A percentile compares a stretch with the other conserved stretches of the same genome.
Evolutionary conservation across 371 early-diverging fungal species (phyloP).

Genomic region (Apophysomyces sp.): DNA sequence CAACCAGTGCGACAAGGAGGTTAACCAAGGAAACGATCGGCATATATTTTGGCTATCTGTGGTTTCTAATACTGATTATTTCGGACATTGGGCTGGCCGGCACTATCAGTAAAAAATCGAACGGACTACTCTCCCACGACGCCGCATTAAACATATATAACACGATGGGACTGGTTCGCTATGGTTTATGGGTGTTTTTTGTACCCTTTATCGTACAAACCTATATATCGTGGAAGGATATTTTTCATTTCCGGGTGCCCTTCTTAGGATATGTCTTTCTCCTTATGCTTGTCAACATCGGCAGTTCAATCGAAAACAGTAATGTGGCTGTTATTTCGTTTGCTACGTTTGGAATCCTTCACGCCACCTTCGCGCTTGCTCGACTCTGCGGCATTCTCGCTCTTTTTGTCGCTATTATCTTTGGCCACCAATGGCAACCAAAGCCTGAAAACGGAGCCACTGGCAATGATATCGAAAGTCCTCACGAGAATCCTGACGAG

Average conservation of each 20-base stretch:
- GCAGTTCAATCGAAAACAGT: background rate
- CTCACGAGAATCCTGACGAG: too few species aligned
- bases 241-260: background rate
- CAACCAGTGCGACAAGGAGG: too few species aligned
- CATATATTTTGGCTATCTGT: too few species aligned
- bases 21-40: too few species aligned
- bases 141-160: too few species aligned
- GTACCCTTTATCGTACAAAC: background rate
- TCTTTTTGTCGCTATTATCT: background rate
- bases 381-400: background rate
- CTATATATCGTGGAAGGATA: background rate
- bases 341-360: background rate
- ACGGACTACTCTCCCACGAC: too few species aligned
- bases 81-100: too few species aligned
- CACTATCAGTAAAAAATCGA: too few species aligned
- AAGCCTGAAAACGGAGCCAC: background rate
- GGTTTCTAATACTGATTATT: too few species aligned
- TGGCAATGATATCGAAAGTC: background rate
- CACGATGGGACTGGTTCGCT: too few species aligned
- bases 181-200: background rate
- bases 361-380: background rate
- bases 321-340: background rate
- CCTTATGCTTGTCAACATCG: background rate
- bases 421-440: background rate
- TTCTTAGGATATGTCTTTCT: background rate